phyloP scores from a whole-genome alignment of 768 basidiomycete species.

The Termitomyces sp. region DNA sequence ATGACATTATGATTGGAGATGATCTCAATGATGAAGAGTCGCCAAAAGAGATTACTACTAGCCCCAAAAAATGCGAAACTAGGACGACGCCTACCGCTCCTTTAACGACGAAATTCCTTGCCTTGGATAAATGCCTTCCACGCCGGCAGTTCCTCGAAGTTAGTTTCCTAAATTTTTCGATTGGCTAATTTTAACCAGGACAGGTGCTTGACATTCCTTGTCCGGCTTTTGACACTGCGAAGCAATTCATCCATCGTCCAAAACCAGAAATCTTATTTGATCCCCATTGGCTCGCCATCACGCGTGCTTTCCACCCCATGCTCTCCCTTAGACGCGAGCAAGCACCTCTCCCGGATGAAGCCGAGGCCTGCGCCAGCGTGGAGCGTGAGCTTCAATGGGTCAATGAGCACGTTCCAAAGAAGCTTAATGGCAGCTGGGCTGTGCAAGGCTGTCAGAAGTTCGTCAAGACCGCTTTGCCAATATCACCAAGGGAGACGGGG shows the following conservation, averaged over 20 bases:
- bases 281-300: slow-evolving; percentile 92
- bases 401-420: slow-evolving; percentile 41
- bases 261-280: slow-evolving; percentile 62
- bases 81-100: slow-evolving; percentile 7
- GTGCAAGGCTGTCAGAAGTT: slow-evolving; percentile 65
- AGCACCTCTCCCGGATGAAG: slow-evolving; percentile 53
- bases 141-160: slow-evolving; percentile 80
- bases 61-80: neutral
- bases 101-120: slow-evolving; percentile 73
- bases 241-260: slow-evolving; percentile 6
- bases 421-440: slow-evolving; percentile 26
- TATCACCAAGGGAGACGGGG: slow-evolving; percentile 28
- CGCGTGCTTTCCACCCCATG: slow-evolving; percentile 78
- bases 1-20: slow-evolving; percentile 38
- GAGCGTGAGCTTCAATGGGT: slow-evolving; percentile 66
- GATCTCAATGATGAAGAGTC: slow-evolving; percentile 45
- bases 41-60: slow-evolving; percentile 22
- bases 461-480: slow-evolving; percentile 50
- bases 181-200: neutral
- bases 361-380: slow-evolving; percentile 47
- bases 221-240: slow-evolving; percentile 10
- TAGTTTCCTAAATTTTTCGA: slow-evolving; percentile 2
- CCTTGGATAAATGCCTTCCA: slow-evolving; percentile 85
- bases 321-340: slow-evolving; percentile 53
- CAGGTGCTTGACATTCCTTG: slow-evolving; percentile 68